phyloP scores from a whole-genome alignment of 768 basidiomycete genomes.

The Podaxis sp. region DNA sequence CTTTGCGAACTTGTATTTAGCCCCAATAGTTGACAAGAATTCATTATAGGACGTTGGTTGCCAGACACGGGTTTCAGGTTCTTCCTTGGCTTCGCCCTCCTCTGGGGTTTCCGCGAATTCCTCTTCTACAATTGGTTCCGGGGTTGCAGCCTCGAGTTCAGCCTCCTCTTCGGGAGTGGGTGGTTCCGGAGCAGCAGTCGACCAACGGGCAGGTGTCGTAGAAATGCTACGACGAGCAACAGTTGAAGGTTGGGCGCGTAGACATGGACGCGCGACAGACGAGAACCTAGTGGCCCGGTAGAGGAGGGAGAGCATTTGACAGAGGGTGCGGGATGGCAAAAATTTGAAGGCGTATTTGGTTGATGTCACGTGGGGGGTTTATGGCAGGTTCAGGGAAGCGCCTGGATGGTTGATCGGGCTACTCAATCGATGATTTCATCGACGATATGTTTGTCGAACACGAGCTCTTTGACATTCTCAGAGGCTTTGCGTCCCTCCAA shows the following conservation, averaged over 20 bases:
- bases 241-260: slow-evolving; percentile 22
- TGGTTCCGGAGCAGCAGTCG: slow-evolving; percentile 27
- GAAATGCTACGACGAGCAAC: slow-evolving; percentile 28
- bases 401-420: background rate
- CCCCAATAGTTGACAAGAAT: slow-evolving; percentile 44
- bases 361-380: slow-evolving; percentile 31
- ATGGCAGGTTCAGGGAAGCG: slow-evolving; percentile 19
- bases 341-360: slow-evolving; percentile 31
- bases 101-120: slow-evolving; percentile 20
- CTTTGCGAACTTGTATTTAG: slow-evolving; percentile 40
- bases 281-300: slow-evolving; percentile 27
- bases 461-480: slow-evolving; percentile 44
- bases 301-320: slow-evolving; percentile 35
- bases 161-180: slow-evolving; percentile 23
- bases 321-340: slow-evolving; percentile 19
- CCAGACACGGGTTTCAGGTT: background rate
- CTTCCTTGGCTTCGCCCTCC: background rate
- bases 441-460: background rate
- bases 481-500: slow-evolving; percentile 51
- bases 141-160: slow-evolving; percentile 21
- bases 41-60: slow-evolving; percentile 33
- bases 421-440: background rate
- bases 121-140: slow-evolving; percentile 9
- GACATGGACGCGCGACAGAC: slow-evolving; percentile 27
- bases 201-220: slow-evolving; percentile 21